Base-by-base conservation (phyloP, 176 grass and related monocot species). In the Musa schizocarpa region DNA sequence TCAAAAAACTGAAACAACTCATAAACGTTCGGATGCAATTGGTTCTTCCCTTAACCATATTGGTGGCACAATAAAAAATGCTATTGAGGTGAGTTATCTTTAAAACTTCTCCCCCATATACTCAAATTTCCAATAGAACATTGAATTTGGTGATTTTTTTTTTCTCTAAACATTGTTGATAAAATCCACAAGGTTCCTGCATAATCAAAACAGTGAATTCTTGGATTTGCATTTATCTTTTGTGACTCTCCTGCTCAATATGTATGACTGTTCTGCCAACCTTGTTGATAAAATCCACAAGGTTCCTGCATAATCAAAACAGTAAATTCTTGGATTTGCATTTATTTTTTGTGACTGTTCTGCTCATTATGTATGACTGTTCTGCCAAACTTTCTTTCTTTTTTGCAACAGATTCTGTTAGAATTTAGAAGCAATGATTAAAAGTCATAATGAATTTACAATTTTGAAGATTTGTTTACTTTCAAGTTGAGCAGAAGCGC, bases 51-150 rank as follows among this genome's bases (percentile, higher is more conserved):
- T 99, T 70, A 94, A 89, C 48, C 86, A 87, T 73, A 99, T 99
- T 79, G 91, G 95, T 53, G 91, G 85, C 52, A 99, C 88, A 77
- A 90, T 99, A 83, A 99, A 92, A 81, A 99, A 80, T 77, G 86
- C 81, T 65, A 79, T 99, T 66, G 95, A 95, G 85, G 95, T 99
- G 87, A 84, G 74, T 70, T 34, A 53, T 68, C 20, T 55, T 59
- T 55, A 51, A 56, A 53, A 24, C 24, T 24, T 24, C 24, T 3
- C 4, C 34, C 4, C 4, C 4, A 43, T 43, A 22, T 22, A 22
- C 22, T 22, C 22, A 22, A 22, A 22, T 22, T 22, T 22, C 22
- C 22, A 22, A 22, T 22, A 22, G 22, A 22, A 22, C 22, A 22
- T 22, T 22, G 22, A 22, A 0, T 22, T 25, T 26, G 29, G 29